A percentile compares a stretch with the other conserved stretches of the same genome.
These are phyloP conservation scores for Anastatica hierochuntica DNA, from an alignment of 345 rosid genomes.

Conservation along the genomic window DNA sequence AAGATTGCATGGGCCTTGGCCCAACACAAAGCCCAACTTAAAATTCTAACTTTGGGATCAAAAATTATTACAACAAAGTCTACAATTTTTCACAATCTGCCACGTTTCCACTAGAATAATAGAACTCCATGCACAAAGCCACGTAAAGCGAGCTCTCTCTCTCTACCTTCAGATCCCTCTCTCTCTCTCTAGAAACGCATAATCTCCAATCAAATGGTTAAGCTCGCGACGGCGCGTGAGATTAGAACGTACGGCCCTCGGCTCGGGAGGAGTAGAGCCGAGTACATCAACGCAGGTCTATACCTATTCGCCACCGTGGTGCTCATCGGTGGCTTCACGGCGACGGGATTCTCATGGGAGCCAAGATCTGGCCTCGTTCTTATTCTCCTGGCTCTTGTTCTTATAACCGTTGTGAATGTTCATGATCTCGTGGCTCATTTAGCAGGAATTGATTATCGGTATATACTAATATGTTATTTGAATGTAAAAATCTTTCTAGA, in stretches of 20 bases:
- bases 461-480: slow-evolving; percentile 26
- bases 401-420: slow-evolving; percentile 41
- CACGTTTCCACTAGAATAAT: slow-evolving; percentile 17
- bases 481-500: no score
- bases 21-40: slow-evolving; percentile 5
- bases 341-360: slow-evolving; percentile 54
- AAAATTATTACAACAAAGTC: neutral
- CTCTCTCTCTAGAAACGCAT: neutral
- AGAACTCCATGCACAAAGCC: slow-evolving; percentile 38
- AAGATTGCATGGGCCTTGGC: no score
- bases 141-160: slow-evolving; percentile 26
- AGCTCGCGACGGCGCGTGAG: slow-evolving; percentile 77
- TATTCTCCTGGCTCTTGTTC: slow-evolving; percentile 41
- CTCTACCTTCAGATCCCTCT: neutral
- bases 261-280: slow-evolving; percentile 42
- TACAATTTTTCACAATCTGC: neutral
- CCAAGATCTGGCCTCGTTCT: slow-evolving; percentile 59
- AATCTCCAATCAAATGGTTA: slow-evolving; percentile 57
- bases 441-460: slow-evolving; percentile 58
- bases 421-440: slow-evolving; percentile 81
- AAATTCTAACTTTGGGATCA: neutral
- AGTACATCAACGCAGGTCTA: slow-evolving; percentile 69
- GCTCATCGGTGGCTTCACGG: slow-evolving; percentile 48
- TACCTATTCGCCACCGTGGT: slow-evolving; percentile 53
- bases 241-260: slow-evolving; percentile 58